Percentiles rank a stretch among this genome's conserved stretches.
phyloP scores from a whole-genome alignment of 2,329 filamentous ascomycete species.

The Aspergillus vadensis region DNA sequence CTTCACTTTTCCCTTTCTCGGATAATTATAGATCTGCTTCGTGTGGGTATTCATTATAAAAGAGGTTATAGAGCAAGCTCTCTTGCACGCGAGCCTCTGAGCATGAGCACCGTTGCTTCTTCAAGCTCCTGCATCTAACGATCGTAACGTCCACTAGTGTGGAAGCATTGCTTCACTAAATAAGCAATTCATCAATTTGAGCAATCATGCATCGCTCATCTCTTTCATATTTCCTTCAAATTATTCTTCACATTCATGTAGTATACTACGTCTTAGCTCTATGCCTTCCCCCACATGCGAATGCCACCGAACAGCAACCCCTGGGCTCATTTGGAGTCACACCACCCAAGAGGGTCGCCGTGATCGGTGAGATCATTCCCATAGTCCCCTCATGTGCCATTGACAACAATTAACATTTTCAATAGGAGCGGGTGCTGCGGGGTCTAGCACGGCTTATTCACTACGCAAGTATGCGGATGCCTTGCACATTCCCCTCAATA shows the following conservation, averaged over 20 bases:
- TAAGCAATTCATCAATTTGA: neutral
- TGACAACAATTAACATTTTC: constrained; percentile 10
- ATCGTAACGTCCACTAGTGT: neutral
- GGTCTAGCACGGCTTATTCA: constrained; percentile 83
- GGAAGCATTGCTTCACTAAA: too few relatives aligned
- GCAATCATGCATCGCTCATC: neutral
- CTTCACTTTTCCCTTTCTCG: neutral
- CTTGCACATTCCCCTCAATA: constrained; percentile 65
- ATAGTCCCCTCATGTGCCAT: neutral
- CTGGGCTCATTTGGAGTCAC: constrained; percentile 19
- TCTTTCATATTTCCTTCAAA: constrained; percentile 3
- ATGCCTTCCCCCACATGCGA: constrained; percentile 21
- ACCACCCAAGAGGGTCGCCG: constrained; percentile 35
- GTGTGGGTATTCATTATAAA: neutral
- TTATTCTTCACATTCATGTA: constrained; percentile 10
- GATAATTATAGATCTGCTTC: neutral
- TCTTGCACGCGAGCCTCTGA: neutral
- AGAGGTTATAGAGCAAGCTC: neutral
- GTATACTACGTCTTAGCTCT: constrained; percentile 16
- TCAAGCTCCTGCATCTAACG: neutral
- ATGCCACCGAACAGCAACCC: constrained; percentile 29
- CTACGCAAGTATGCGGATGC: constrained; percentile 69
- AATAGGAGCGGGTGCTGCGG: constrained; percentile 83
- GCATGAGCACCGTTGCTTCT: neutral
- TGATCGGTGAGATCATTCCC: constrained; percentile 34